phyloP scores from a whole-genome alignment of 2,329 filamentous ascomycete species.

The Trichoderma endophyticum region DNA sequence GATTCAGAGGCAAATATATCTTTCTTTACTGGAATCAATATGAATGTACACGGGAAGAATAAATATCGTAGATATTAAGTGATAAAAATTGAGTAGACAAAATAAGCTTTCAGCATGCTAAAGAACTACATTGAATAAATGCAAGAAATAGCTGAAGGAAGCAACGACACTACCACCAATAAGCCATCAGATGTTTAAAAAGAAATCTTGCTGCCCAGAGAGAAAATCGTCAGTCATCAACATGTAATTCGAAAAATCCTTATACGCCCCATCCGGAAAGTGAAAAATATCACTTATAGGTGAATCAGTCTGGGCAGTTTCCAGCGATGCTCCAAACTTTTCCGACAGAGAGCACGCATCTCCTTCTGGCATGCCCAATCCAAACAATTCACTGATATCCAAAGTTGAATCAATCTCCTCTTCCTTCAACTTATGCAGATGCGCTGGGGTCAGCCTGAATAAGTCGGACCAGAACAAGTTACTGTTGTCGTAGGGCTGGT shows the following conservation, averaged over 20 bases:
- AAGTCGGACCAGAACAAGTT: not conserved
- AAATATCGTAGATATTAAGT: accelerated
- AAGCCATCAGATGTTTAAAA: not conserved
- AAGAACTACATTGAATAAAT: not conserved
- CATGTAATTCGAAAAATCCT: not conserved
- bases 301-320: not conserved
- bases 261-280: not conserved
- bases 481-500: not conserved
- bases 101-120: not conserved
- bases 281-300: not conserved
- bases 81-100: not conserved
- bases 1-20: not conserved
- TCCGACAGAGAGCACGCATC: not conserved
- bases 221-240: not conserved
- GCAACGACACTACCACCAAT: not conserved
- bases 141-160: not conserved
- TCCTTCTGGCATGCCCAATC: not conserved
- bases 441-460: not conserved
- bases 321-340: not conserved
- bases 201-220: not conserved
- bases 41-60: not conserved
- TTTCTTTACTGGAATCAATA: not conserved
- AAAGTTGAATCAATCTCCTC: not conserved
- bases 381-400: not conserved
- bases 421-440: not conserved